These are phyloP conservation scores for Dendrostoma leiphaemia DNA, from an alignment of 2,329 filamentous ascomycete species.

Conservation along the genomic window DNA sequence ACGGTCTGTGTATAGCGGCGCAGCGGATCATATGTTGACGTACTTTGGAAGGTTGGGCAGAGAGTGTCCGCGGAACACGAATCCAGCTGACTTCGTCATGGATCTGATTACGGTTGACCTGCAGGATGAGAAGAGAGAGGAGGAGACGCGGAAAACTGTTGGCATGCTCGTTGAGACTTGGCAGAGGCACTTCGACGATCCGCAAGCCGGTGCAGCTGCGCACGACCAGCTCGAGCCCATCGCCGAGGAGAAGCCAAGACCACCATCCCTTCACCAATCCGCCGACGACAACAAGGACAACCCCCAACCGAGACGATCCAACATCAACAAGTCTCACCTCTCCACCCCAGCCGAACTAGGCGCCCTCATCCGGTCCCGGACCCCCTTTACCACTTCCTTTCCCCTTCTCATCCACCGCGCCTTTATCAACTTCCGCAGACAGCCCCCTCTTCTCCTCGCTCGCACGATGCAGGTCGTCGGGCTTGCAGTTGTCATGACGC, in stretches of 20 bases:
- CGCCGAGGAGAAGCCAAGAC: constrained; percentile 14
- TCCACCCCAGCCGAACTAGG: constrained; percentile 72
- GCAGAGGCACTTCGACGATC: constrained; percentile 29
- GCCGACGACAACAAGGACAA: too few species aligned
- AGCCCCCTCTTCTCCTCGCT: constrained; percentile 62
- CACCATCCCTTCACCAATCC: constrained; percentile 35
- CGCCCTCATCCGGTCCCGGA: constrained; percentile 61
- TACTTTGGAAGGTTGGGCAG: constrained; percentile 62
- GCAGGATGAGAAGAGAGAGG: constrained; percentile 62
- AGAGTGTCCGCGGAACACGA: constrained; percentile 66
- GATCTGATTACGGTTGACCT: constrained; percentile 76
- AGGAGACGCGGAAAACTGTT: constrained; percentile 61
- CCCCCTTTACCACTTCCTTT: constrained; percentile 61
- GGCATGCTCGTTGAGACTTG: constrained; percentile 59
- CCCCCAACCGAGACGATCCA: too few species aligned
- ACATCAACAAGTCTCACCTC: constrained; percentile 30
- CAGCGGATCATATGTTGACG: constrained; percentile 59
- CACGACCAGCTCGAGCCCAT: constrained; percentile 22
- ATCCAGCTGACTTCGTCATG: constrained; percentile 75
- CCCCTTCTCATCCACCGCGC: constrained; percentile 67
- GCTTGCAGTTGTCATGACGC: constrained; percentile 58
- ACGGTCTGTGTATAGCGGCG: constrained; percentile 64
- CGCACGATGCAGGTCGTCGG: constrained; percentile 67
- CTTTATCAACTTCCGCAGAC: constrained; percentile 65
- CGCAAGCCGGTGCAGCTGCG: neutral